These are phyloP conservation scores for rapeseed (Brassica napus) DNA, from an alignment of 345 rosid species.

Conservation along the genomic window DNA sequence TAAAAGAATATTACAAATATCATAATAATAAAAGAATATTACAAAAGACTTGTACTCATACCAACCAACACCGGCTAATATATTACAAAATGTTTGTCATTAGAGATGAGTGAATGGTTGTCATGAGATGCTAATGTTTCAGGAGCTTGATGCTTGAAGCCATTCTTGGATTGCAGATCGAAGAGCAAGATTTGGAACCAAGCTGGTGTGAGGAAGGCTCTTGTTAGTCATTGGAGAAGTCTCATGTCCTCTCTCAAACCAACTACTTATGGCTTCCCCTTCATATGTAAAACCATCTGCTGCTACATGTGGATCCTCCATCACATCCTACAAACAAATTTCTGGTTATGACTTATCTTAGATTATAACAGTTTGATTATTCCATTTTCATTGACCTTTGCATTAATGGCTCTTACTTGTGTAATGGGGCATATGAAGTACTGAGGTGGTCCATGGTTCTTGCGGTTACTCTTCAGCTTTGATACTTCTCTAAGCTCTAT, in stretches of 20 bases:
- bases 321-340: conserved; percentile 54
- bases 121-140: neutral
- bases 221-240: conserved; percentile 73
- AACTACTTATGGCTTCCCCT: conserved; percentile 59
- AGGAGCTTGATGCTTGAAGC: conserved; percentile 38
- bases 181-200: conserved; percentile 52
- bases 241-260: conserved; percentile 57
- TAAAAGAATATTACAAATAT: neutral
- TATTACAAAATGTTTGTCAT: neutral
- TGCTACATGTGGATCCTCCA: conserved; percentile 76
- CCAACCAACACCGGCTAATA: neutral
- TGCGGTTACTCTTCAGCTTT: conserved; percentile 54
- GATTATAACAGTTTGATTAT: neutral
- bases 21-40: neutral
- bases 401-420: conserved; percentile 41
- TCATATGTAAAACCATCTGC: conserved; percentile 78
- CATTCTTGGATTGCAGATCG: conserved; percentile 59
- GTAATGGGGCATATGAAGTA: conserved; percentile 77
- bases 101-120: too few species aligned
- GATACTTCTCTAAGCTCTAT: conserved; percentile 67
- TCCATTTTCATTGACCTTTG: neutral
- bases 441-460: conserved; percentile 16
- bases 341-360: neutral
- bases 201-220: conserved; percentile 38
- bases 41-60: neutral